Base-by-base conservation (phyloP, 805 yeast genomes). In the Saccharomycopsis vini region DNA sequence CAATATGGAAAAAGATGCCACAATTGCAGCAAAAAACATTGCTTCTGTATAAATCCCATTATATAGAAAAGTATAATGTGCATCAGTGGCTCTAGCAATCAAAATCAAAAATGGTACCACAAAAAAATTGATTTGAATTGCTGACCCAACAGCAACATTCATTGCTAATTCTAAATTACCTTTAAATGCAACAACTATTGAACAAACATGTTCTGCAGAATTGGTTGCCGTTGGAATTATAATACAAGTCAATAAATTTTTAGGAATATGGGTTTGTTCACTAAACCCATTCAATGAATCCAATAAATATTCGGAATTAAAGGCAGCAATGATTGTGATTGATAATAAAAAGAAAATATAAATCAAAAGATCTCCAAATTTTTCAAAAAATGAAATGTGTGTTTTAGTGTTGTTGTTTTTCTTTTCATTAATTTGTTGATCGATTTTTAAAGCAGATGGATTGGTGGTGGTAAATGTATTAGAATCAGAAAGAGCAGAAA, bases 121-220 rank as follows among this genome's bases (percentile, higher is more conserved):
- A 9, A 47, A 44, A 28, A 29, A 47, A 26, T 47, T 45, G 39
- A 47, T 47, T 31, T 47, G 50, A 24, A 47, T 45, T 9, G 50
- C 50, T 20, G 50, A 47, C 5, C 50, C 50, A 29, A 47, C 39
- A 2, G 50, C 47, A 15, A 47, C 40, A 26, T 43, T 47, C 45
- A 47, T 19, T 4, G 50, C 45, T 7, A 47, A 32, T 37, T 47
- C 47, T 39, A 47, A 31, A 3, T 47, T 44, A 30, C 50, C 50
- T 16, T 47, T 47, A 30, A 40, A 47, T 4, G 50, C 47, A 23
- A 44, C 50, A 35, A 47, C 36, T 32, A 47, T 44, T 13, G 50
- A 44, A 23, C 45, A 40, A 12, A 47, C 50, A 28, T 47, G 50
- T 39, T 47, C 50, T 5, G 50, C 50, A 28, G 50, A 45, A 31